A percentile compares a stretch with the other conserved stretches of the same genome.
Conservation (phyloP, 1,139 yeast genomes). For the Candida neerlandica region DNA sequence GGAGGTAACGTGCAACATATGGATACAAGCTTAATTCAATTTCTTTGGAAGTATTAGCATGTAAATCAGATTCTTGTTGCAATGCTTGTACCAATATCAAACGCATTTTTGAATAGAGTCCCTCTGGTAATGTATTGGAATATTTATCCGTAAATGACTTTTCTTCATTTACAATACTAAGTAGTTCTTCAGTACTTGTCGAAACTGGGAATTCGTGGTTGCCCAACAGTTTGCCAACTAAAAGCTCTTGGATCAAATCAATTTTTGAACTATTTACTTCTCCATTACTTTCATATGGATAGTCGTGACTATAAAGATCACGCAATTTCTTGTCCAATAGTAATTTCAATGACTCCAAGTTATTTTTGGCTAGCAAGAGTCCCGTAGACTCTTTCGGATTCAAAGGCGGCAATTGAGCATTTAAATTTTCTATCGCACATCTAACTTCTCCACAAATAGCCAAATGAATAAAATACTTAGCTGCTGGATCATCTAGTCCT, state of each 20-base stretch:
- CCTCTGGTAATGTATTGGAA: neutral
- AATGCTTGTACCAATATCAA: neutral
- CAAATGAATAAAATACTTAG: neutral
- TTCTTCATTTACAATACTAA: neutral
- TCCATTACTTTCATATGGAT: neutral
- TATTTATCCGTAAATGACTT: neutral
- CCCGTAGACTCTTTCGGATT: neutral
- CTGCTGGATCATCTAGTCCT: neutral
- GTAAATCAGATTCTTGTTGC: neutral
- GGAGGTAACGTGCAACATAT: constrained; percentile 10
- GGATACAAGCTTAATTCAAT: constrained; percentile 14
- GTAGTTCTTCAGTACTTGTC: neutral
- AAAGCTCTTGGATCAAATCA: neutral
- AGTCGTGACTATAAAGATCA: neutral
- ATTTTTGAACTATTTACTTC: neutral
- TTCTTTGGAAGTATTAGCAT: neutral
- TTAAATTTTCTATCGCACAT: neutral
- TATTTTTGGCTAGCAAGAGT: neutral
- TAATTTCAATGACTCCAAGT: neutral
- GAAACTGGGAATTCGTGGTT: neutral
- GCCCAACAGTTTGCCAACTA: neutral
- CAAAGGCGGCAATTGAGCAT: neutral
- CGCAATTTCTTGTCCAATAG: neutral
- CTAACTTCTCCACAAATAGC: constrained; percentile 1
- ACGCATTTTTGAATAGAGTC: neutral